These are phyloP conservation scores for Microsporum canis DNA, from an alignment of 2,329 filamentous ascomycete species.

Conservation along the genomic window DNA sequence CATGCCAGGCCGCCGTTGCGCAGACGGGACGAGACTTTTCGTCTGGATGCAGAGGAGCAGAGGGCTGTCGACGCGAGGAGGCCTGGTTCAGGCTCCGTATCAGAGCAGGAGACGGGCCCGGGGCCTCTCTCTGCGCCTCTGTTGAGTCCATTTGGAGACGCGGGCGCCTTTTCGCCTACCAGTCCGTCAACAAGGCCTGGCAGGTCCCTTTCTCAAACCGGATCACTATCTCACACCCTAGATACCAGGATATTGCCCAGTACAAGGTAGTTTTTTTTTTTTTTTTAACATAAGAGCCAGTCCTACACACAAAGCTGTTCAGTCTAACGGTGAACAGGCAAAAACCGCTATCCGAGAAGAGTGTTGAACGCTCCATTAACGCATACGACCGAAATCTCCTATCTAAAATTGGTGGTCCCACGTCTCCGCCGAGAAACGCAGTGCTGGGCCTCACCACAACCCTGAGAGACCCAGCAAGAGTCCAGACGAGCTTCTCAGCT, in stretches of 20 bases:
- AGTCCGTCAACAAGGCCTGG: not conserved
- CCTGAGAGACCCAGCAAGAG: slow-evolving; percentile 23
- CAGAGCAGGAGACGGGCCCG: not conserved
- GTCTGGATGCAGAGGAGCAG: slow-evolving; percentile 5
- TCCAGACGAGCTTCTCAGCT: slow-evolving; percentile 18
- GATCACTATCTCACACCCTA: not conserved
- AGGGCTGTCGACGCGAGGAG: not conserved
- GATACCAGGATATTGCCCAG: not conserved
- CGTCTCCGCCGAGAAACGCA: slow-evolving; percentile 41
- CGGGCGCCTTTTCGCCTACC: not conserved
- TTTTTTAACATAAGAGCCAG: not conserved
- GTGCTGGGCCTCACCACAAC: slow-evolving; percentile 20
- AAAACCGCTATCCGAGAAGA: slow-evolving; percentile 46
- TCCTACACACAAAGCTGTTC: no score
- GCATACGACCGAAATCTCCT: slow-evolving; percentile 52
- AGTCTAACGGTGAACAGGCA: slow-evolving; percentile 34
- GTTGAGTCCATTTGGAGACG: not conserved
- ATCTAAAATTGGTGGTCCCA: slow-evolving; percentile 51
- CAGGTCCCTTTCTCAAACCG: not conserved
- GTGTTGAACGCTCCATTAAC: slow-evolving; percentile 48
- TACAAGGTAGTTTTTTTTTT: not conserved
- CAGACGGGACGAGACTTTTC: slow-evolving; percentile 19
- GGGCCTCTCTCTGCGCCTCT: not conserved
- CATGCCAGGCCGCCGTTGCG: slow-evolving; percentile 28
- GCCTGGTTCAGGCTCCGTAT: not conserved